These are phyloP conservation scores for Ophiostoma sp. DNA, from an alignment of 2,329 filamentous ascomycete species.

Conservation along the genomic window DNA sequence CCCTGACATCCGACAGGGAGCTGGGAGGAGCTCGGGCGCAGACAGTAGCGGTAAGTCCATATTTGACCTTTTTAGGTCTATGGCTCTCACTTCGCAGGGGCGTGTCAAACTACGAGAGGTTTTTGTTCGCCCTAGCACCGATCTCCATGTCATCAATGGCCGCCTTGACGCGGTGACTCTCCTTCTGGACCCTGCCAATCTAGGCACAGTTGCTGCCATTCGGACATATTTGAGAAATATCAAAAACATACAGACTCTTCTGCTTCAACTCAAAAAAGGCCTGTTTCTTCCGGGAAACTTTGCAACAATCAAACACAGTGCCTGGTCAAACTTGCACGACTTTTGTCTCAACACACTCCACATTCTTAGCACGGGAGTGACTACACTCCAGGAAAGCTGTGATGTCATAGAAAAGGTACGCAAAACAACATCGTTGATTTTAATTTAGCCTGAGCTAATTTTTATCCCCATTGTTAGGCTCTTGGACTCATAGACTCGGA, in stretches of 20 bases:
- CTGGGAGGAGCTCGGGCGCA: slow-evolving; percentile 57
- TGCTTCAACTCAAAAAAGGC: slow-evolving; percentile 71
- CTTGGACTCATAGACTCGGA: slow-evolving; percentile 3
- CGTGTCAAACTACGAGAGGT: slow-evolving; percentile 67
- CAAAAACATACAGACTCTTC: slow-evolving; percentile 65
- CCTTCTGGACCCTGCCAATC: slow-evolving; percentile 65
- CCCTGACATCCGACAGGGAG: slow-evolving; percentile 74
- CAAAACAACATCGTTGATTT: neutral
- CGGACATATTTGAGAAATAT: slow-evolving; percentile 61
- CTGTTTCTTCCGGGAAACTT: slow-evolving; percentile 50
- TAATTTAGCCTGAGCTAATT: neutral
- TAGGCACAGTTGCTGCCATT: slow-evolving; percentile 49
- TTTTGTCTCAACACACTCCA: slow-evolving; percentile 69
- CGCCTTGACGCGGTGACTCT: slow-evolving; percentile 65
- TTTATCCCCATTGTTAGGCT: neutral
- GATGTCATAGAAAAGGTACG: slow-evolving; percentile 17
- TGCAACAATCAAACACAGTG: slow-evolving; percentile 55
- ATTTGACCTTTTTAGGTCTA: slow-evolving; percentile 72
- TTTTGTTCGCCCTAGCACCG: slow-evolving; percentile 72
- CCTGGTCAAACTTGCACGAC: slow-evolving; percentile 66
- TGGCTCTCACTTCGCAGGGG: slow-evolving; percentile 75
- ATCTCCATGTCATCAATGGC: slow-evolving; percentile 62
- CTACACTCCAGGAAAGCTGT: slow-evolving; percentile 45
- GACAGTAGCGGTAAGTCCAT: slow-evolving; percentile 68
- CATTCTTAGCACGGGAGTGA: slow-evolving; percentile 42